A percentile compares a stretch with the other conserved stretches of the same genome.
These are phyloP conservation scores for Chenopodium album DNA, from an alignment of 148 eudicot genomes.

Conservation along the genomic window DNA sequence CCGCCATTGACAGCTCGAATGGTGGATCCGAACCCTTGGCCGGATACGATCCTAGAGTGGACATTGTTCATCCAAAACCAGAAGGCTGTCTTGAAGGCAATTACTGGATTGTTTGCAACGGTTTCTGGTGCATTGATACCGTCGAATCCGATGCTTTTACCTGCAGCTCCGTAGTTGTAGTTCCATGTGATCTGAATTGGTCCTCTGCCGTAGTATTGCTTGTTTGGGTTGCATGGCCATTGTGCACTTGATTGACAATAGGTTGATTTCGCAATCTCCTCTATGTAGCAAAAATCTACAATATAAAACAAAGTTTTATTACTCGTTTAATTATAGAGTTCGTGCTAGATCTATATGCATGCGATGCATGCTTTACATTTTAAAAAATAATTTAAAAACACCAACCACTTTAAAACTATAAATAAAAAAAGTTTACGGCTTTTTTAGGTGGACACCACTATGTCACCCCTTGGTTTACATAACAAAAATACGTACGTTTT, in stretches of 20 bases:
- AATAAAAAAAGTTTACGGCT: too few species aligned
- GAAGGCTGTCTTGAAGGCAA: constrained; percentile 40
- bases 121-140: constrained; percentile 44
- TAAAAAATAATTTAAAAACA: too few species aligned
- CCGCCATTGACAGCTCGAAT: constrained; percentile 35
- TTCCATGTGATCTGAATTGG: constrained; percentile 50
- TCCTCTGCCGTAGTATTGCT: constrained; percentile 40
- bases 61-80: constrained; percentile 50
- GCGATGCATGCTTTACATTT: too few species aligned
- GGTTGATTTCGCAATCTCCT: constrained; percentile 45
- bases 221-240: constrained; percentile 39
- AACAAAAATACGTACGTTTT: too few species aligned
- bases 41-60: constrained; percentile 26
- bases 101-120: constrained; percentile 30
- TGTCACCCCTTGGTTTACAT: too few species aligned
- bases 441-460: too few species aligned
- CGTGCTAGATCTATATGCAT: too few species aligned
- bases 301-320: neutral
- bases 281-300: constrained; percentile 53
- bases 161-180: constrained; percentile 49
- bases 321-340: too few species aligned
- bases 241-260: constrained; percentile 38
- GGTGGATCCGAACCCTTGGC: constrained; percentile 40
- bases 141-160: constrained; percentile 44
- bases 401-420: too few species aligned